Evolutionary conservation across 2,329 filamentous ascomycete genomes (phyloP).

Genomic region (Hypoxylon sp.): DNA sequence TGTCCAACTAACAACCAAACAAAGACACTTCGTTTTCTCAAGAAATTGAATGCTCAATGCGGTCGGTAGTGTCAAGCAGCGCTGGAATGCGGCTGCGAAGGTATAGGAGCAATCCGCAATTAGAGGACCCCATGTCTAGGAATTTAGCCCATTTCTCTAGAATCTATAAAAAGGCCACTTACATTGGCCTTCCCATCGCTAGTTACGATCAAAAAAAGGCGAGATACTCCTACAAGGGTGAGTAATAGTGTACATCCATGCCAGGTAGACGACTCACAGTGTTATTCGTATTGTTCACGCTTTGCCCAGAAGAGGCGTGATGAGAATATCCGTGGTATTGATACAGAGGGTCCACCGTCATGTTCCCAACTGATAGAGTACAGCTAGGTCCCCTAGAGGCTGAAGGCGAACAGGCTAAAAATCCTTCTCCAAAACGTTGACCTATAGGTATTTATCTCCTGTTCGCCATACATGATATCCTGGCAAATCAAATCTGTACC

Average conservation of each 20-base stretch:
- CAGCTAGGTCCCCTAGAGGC: not conserved
- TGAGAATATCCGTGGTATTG: not conserved
- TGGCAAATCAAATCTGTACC: not conserved
- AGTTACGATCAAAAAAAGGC: not conserved
- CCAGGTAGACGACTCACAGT: not conserved
- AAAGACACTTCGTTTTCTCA: slow-evolving; percentile 28
- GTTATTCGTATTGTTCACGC: not conserved
- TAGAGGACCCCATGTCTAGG: not conserved
- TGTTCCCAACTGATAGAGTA: not conserved
- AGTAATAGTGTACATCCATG: not conserved
- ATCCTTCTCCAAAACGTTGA: not conserved
- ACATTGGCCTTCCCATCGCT: not conserved
- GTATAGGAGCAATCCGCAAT: slow-evolving; percentile 5
- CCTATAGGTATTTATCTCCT: not conserved
- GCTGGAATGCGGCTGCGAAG: slow-evolving; percentile 36
- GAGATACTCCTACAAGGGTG: not conserved
- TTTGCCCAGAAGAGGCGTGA: not conserved
- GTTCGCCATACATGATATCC: not conserved
- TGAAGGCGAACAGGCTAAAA: slow-evolving; percentile 4
- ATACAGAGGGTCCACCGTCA: not conserved
- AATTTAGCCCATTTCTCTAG: slow-evolving; percentile 6
- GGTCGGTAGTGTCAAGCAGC: slow-evolving; percentile 10
- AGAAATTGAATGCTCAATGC: slow-evolving; percentile 29
- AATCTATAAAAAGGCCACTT: slow-evolving; percentile 13
- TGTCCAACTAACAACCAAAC: slow-evolving; percentile 21